Conservation (phyloP, 257 asterid genomes). For the Prunella vulgaris region DNA sequence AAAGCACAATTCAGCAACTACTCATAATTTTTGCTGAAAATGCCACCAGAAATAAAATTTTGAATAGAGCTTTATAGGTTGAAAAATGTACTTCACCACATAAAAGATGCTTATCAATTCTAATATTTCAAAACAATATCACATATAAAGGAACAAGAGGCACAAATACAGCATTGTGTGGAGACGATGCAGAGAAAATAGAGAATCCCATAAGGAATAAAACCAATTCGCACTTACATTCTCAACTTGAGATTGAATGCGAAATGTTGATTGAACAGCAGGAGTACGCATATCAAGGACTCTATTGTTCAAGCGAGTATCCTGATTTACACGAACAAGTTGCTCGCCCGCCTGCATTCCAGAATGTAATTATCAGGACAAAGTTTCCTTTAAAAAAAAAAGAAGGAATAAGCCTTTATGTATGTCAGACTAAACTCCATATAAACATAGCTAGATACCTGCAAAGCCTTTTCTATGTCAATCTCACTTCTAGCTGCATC, state of each 20-base stretch:
- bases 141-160: background rate
- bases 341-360: constrained; percentile 67
- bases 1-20: background rate
- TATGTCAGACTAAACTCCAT: background rate
- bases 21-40: background rate
- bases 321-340: constrained; percentile 90
- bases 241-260: constrained; percentile 67
- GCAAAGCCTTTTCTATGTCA: constrained; percentile 61
- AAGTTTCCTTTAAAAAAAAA: background rate
- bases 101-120: background rate
- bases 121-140: background rate
- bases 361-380: background rate
- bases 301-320: constrained; percentile 78
- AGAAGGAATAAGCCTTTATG: background rate
- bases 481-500: constrained; percentile 82
- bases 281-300: constrained; percentile 83
- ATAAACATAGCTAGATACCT: constrained; percentile 32
- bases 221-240: constrained; percentile 36
- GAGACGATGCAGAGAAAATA: background rate
- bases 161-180: background rate
- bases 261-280: constrained; percentile 86
- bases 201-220: background rate
- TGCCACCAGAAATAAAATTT: background rate
- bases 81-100: background rate
- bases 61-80: background rate